phyloP scores from a whole-genome alignment of 139 green algal species.

The Gonium pectorale region DNA sequence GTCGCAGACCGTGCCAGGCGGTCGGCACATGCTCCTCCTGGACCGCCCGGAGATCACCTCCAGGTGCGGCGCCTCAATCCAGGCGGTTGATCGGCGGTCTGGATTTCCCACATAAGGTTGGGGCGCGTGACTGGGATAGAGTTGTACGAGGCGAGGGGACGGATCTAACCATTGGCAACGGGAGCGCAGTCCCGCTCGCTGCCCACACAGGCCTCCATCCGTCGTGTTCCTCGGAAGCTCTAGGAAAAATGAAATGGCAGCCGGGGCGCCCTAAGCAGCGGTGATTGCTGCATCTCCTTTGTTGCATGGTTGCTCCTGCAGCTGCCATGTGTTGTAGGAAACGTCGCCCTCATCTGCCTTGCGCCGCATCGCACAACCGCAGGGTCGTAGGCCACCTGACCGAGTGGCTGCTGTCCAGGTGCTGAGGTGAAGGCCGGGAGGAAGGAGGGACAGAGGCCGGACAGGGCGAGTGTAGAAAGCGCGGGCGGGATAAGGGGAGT shows the following conservation, averaged over 20 bases:
- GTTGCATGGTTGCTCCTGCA: not conserved
- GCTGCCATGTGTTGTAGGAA: too few relatives aligned
- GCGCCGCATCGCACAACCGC: too few relatives aligned
- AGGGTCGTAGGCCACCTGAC: not conserved
- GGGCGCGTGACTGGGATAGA: not conserved
- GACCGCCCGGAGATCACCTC: not conserved
- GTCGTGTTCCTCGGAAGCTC: not conserved
- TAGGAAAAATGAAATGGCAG: not conserved
- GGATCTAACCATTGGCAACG: not conserved
- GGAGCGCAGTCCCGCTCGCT: too few relatives aligned
- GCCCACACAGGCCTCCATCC: not conserved
- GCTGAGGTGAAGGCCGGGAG: not conserved
- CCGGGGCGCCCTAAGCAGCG: not conserved
- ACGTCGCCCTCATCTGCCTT: too few relatives aligned
- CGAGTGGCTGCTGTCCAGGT: not conserved
- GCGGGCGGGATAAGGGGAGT: too few relatives aligned
- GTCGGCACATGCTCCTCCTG: not conserved
- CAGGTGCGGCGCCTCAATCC: not conserved
- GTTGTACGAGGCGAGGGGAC: not conserved
- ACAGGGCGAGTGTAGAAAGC: too few relatives aligned
- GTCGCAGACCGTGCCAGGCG: not conserved
- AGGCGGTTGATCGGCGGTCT: too few relatives aligned
- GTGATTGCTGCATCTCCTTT: not conserved
- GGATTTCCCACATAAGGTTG: too few relatives aligned
- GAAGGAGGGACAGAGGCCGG: too few relatives aligned